Base-by-base conservation (phyloP, 2,329 filamentous ascomycete species). In the Trichophyton schoenleinii region DNA sequence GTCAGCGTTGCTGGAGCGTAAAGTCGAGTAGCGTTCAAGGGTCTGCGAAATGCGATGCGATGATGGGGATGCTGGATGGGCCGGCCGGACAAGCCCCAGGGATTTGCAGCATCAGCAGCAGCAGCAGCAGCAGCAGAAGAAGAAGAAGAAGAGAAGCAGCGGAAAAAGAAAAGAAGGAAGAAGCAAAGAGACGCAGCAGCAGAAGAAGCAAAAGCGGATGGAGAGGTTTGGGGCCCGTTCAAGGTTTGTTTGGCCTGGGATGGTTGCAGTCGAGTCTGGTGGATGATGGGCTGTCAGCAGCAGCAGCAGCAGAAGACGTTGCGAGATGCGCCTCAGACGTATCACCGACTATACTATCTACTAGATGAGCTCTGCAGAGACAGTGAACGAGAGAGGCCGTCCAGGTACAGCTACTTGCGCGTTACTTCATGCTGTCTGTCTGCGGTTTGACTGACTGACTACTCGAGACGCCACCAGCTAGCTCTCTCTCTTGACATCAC, bases 121-220 rank as follows among this genome's bases (percentile, higher is more conserved):
- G 25, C 22, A 22, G 41, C 41, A 44, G 44, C 25, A 28, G 25
- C 3, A 28, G 25, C 3, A 28, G 25, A 1, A 28, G 25, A 6
- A 28, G 25, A 28, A 28, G 5, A 28, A 28, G 25, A n/a, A 42
- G 18, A 25, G 15, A 59, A 28, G 88, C 88, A 73, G 65, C 77
- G 86, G 60, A 77, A 87, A 73, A 87, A 91, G 70, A 82, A 85
- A 58, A 75, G 87, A 72, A 80, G 8, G 53, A 80, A 69, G 80
- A 86, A 75, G 75, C 22, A 22, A 84, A 25, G 11, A 59, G 58
- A 59, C 31, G 58, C n/a, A 25, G 20, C 20, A 44, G 25, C 4
- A 18, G 22, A 18, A n/a, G n/a, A 44, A 11, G 11, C 7, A 31
- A 28, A 20, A 34, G 25, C 25, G 25, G 25, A 28, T 6, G 25